phyloP scores from a whole-genome alignment of 768 basidiomycete species.

The Suillus tomentosus region DNA sequence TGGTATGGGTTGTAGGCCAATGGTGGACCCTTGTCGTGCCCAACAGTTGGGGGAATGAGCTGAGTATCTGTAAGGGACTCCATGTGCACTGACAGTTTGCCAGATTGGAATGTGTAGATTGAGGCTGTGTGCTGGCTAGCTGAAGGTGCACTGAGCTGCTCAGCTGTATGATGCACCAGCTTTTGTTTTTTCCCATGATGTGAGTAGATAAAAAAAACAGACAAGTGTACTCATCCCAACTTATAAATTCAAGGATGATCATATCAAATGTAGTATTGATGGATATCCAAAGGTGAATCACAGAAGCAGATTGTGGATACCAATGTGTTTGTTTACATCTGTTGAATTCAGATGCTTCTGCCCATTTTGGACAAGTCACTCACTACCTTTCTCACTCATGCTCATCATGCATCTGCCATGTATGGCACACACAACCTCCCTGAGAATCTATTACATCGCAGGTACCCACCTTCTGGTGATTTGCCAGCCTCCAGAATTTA shows the following conservation, averaged over 20 bases:
- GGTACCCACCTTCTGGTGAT: no score
- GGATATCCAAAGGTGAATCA: background rate
- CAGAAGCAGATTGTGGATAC: no score
- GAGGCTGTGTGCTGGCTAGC: background rate
- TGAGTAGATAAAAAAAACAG: background rate
- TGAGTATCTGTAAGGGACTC: background rate
- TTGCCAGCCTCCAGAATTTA: background rate
- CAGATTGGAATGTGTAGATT: background rate
- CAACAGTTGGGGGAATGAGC: background rate
- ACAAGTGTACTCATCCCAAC: background rate
- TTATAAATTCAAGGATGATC: background rate
- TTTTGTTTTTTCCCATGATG: background rate
- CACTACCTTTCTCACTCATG: no score
- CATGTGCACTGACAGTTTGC: background rate
- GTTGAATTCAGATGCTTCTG: slow-evolving; percentile 1
- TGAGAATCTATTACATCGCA: background rate
- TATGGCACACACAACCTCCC: background rate
- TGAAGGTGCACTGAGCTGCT: background rate
- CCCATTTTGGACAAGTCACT: slow-evolving; percentile 1
- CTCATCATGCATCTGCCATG: background rate
- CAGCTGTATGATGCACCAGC: background rate
- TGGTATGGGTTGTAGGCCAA: background rate
- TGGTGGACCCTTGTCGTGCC: background rate
- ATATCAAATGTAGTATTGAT: background rate
- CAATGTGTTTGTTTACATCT: background rate